Conservation (phyloP, 345 rosid genomes). For the Gynandropsis gynandra region DNA sequence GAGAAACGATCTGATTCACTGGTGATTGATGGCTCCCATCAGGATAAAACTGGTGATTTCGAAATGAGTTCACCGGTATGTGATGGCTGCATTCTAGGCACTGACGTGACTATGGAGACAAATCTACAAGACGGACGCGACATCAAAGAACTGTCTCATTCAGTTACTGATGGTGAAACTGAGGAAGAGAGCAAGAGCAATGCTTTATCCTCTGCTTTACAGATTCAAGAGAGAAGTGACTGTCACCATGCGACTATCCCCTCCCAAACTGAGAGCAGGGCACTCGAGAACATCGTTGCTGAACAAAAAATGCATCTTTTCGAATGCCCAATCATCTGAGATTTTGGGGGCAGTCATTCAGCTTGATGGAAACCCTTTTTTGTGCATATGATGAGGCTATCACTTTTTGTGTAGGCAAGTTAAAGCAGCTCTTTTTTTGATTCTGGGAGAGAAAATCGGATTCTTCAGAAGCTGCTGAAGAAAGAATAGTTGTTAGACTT, state of each 20-base stretch:
- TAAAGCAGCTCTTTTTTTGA: too few species aligned
- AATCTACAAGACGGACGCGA: constrained; percentile 7
- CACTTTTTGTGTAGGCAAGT: too few species aligned
- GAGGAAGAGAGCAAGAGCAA: constrained; percentile 12
- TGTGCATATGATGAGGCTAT: too few species aligned
- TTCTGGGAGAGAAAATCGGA: too few species aligned
- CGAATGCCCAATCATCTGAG: too few species aligned
- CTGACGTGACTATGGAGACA: constrained; percentile 3
- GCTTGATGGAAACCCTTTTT: too few species aligned
- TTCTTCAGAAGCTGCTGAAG: too few species aligned
- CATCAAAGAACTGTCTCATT: background rate
- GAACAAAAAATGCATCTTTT: too few species aligned
- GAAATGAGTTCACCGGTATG: background rate
- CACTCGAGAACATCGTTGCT: too few species aligned
- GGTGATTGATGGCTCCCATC: constrained; percentile 9
- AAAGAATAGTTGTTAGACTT: too few species aligned
- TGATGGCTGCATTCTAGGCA: background rate
- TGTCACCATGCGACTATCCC: constrained; percentile 12
- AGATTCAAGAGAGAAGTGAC: constrained; percentile 12
- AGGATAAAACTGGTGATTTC: constrained; percentile 7
- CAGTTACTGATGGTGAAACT: constrained; percentile 8
- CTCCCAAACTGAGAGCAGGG: constrained; percentile 1
- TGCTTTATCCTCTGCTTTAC: background rate
- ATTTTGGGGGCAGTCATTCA: too few species aligned
- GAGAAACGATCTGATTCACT: background rate